Conservation (phyloP, 1,284 basidiomycete species). For the Athelia sp. region DNA sequence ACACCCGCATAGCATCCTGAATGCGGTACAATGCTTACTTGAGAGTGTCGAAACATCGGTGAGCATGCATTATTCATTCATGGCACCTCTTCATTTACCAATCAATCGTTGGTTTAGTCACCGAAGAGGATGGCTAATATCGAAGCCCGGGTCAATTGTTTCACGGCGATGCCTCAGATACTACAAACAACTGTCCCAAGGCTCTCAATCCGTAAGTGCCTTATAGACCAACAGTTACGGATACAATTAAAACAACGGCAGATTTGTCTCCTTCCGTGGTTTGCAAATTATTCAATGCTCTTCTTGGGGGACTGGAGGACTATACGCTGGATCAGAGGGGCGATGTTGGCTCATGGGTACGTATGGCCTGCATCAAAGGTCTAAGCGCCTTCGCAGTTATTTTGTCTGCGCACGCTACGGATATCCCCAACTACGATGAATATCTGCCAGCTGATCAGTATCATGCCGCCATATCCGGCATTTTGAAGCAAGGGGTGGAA, state of each 20-base stretch:
- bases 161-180: conserved; percentile 58
- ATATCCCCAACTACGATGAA: conserved; percentile 37
- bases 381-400: conserved; percentile 45
- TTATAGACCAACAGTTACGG: neutral
- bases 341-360: conserved; percentile 96
- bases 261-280: conserved; percentile 42
- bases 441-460: conserved; percentile 61
- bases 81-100: conserved; percentile 10
- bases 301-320: conserved; percentile 74
- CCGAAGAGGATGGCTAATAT: conserved; percentile 42
- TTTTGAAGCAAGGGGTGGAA: conserved; percentile 89
- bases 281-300: conserved; percentile 41
- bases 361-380: conserved; percentile 69
- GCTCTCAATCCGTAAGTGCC: conserved; percentile 41
- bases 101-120: conserved; percentile 26
- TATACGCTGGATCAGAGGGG: conserved; percentile 94
- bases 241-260: conserved; percentile 21
- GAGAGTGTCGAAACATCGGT: conserved; percentile 54
- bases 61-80: conserved; percentile 13
- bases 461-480: conserved; percentile 54
- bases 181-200: conserved; percentile 40
- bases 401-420: conserved; percentile 37
- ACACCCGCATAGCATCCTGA: conserved; percentile 45
- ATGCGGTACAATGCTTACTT: conserved; percentile 56
- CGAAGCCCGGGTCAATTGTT: conserved; percentile 71